Conservation (phyloP, 2,329 filamentous ascomycete genomes). For the Phialophora tarda region DNA sequence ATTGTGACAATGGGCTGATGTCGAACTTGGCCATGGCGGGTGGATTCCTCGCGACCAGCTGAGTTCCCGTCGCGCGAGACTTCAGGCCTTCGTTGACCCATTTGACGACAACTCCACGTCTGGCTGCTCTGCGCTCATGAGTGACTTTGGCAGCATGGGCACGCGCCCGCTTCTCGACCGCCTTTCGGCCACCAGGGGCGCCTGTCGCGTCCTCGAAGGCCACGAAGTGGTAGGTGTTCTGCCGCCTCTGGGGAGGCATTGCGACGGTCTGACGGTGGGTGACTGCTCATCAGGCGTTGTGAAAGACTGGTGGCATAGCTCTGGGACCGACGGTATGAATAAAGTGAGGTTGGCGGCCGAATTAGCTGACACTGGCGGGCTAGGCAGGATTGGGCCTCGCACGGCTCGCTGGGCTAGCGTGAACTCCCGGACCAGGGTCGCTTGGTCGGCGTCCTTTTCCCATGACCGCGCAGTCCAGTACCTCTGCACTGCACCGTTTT, state of each 20-base stretch:
- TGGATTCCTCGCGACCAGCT: conserved; percentile 1
- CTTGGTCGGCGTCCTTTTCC: not conserved
- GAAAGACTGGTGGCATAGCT: not conserved
- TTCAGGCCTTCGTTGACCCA: conserved; percentile 10
- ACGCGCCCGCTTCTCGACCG: conserved; percentile 17
- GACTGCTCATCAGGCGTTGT: not conserved
- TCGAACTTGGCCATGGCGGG: conserved; percentile 1
- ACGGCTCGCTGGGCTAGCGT: not conserved
- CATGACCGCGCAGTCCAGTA: not conserved
- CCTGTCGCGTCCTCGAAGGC: conserved; percentile 3
- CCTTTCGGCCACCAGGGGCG: not conserved
- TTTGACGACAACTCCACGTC: conserved; percentile 15
- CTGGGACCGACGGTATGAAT: not conserved
- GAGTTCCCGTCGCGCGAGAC: conserved; percentile 3
- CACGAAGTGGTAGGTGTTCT: conserved; percentile 19
- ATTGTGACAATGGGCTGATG: conserved; percentile 19
- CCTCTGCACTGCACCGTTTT: not conserved
- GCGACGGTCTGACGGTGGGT: not conserved
- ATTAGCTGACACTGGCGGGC: not conserved
- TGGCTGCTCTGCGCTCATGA: conserved; percentile 19
- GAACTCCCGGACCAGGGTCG: not conserved
- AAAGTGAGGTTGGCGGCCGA: conserved; percentile 11
- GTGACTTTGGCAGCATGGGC: conserved; percentile 19
- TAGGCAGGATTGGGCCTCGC: conserved; percentile 4
- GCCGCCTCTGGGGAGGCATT: conserved; percentile 3